Evolutionary conservation across 73 alveolate genomes (phyloP).

Genomic region (Paramecium caudatum): DNA sequence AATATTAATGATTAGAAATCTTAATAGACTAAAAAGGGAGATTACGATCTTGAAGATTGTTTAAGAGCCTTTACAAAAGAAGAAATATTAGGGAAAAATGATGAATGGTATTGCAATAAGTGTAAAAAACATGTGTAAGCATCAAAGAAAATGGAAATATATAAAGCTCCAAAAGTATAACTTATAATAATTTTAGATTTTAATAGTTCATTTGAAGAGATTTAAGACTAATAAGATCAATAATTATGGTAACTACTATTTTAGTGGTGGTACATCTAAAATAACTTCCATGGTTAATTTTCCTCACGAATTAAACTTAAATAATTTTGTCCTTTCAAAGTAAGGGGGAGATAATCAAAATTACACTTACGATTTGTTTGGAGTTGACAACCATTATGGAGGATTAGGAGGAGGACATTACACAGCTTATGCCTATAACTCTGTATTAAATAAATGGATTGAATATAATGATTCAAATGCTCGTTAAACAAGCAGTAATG

Average conservation of each 20-base stretch:
- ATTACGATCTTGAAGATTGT: slow-evolving; percentile 84
- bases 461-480: slow-evolving; percentile 86
- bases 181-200: slow-evolving; percentile 51
- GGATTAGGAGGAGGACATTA: slow-evolving; percentile 95
- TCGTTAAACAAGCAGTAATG: slow-evolving; percentile 69
- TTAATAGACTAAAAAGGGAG: background rate
- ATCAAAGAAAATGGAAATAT: slow-evolving; percentile 89
- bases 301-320: slow-evolving; percentile 84
- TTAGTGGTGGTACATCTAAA: slow-evolving; percentile 71
- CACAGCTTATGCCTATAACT: slow-evolving; percentile 92
- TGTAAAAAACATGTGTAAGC: slow-evolving; percentile 95
- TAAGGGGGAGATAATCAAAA: slow-evolving; percentile 69
- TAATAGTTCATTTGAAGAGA: slow-evolving; percentile 90
- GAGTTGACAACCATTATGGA: slow-evolving; percentile 95
- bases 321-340: slow-evolving; percentile 73
- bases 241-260: slow-evolving; percentile 64
- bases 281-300: slow-evolving; percentile 78
- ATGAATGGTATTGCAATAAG: slow-evolving; percentile 95
- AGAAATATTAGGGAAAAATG: slow-evolving; percentile 92
- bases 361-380: slow-evolving; percentile 86
- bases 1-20: background rate
- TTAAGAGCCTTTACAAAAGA: slow-evolving; percentile 88
- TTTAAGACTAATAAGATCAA: slow-evolving; percentile 83
- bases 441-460: slow-evolving; percentile 76
- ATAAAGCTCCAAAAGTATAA: slow-evolving; percentile 85